These are phyloP conservation scores for Auriculariales sp. DNA, from an alignment of 768 basidiomycete genomes.

Conservation along the genomic window DNA sequence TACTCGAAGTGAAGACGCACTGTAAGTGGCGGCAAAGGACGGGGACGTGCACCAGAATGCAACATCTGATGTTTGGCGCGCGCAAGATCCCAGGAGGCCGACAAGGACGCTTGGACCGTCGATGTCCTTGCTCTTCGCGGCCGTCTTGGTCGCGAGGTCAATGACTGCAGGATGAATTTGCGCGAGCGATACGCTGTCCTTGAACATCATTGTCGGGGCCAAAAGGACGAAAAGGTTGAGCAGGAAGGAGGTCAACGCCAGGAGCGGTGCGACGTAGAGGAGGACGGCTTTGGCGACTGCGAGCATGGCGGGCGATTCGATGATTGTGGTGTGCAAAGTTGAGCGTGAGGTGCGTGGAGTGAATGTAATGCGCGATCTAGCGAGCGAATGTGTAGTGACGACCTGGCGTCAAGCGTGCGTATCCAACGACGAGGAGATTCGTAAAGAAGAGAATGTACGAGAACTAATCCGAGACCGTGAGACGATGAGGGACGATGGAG, in stretches of 20 bases:
- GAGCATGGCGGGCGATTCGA: constrained; percentile 54
- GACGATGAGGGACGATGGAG: no score
- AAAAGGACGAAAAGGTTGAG: constrained; percentile 53
- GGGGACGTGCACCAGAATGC: constrained; percentile 40
- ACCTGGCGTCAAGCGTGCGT: neutral
- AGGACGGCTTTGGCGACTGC: constrained; percentile 53
- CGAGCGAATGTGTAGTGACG: constrained; percentile 1
- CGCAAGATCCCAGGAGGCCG: constrained; percentile 60
- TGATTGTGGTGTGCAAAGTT: neutral
- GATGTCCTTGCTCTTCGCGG: constrained; percentile 16
- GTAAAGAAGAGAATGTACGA: neutral
- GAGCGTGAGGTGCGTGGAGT: neutral
- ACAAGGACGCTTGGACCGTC: constrained; percentile 60
- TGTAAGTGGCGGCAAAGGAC: constrained; percentile 43
- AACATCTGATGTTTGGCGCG: constrained; percentile 32
- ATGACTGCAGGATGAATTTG: constrained; percentile 40
- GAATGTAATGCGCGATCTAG: neutral
- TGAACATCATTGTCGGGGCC: constrained; percentile 48
- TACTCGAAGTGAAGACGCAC: constrained; percentile 23
- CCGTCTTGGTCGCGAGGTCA: constrained; percentile 21
- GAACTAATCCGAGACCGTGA: no score
- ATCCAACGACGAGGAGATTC: neutral
- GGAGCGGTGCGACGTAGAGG: constrained; percentile 50
- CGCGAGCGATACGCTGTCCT: constrained; percentile 47
- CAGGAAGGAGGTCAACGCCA: constrained; percentile 50